These are phyloP conservation scores for Coemansia umbellata DNA, from an alignment of 192 early-diverging fungal genomes.

Conservation along the genomic window DNA sequence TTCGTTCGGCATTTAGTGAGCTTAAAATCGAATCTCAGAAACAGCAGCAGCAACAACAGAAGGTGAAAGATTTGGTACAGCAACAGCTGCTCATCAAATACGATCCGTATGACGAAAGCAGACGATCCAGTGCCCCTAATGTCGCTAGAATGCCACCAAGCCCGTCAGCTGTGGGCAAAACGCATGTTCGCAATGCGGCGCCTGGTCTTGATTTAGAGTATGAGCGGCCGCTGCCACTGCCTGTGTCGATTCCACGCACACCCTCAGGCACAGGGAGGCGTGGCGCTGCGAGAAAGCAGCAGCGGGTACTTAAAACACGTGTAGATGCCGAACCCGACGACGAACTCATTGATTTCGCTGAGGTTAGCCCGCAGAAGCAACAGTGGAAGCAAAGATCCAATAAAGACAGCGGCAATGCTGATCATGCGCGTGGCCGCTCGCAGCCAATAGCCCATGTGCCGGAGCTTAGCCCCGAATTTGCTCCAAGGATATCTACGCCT, in stretches of 20 bases:
- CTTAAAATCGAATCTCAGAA: constrained; percentile 13
- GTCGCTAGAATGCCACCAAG: neutral
- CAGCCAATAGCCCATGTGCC: constrained; percentile 18
- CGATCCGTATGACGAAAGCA: neutral
- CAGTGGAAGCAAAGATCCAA: no score
- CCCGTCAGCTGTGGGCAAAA: neutral
- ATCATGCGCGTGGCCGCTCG: constrained; percentile 23
- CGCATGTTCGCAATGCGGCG: constrained; percentile 23
- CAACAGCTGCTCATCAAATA: neutral
- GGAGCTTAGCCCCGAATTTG: constrained; percentile 3
- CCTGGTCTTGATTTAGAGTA: constrained; percentile 15
- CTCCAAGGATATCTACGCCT: constrained; percentile 13
- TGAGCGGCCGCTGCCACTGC: constrained; percentile 25
- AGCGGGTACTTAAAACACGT: no score
- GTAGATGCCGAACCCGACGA: no score
- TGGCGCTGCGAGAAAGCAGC: neutral
- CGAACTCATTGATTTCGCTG: no score
- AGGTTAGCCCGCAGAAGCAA: no score
- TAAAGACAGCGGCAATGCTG: neutral
- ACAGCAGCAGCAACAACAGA: neutral
- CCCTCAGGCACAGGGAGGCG: neutral
- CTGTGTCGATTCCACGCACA: constrained; percentile 13
- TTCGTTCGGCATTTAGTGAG: constrained; percentile 19
- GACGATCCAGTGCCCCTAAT: neutral
- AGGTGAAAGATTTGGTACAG: neutral